Evolutionary conservation across 192 early-diverging fungal genomes (phyloP).

Genomic region (Coemansia sp.): DNA sequence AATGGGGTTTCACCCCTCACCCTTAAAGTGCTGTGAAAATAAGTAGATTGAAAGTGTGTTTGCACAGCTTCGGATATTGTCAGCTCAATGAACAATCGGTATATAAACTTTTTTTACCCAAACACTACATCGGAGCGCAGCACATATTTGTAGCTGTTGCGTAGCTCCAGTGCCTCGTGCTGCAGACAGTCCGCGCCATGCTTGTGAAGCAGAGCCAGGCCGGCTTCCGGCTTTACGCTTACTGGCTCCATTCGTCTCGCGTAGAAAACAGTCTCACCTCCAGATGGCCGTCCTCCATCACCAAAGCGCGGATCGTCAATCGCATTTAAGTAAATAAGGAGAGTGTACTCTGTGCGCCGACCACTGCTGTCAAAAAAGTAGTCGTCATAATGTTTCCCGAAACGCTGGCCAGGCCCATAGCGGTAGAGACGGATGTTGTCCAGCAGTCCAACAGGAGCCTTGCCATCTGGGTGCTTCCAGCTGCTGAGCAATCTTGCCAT

Average conservation of each 20-base stretch:
- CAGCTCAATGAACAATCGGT: not conserved
- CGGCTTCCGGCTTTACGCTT: constrained; percentile 58
- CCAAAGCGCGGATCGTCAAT: constrained; percentile 39
- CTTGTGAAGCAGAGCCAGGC: constrained; percentile 60
- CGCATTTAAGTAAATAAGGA: constrained; percentile 60
- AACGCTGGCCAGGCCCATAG: constrained; percentile 61
- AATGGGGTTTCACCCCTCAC: too few species aligned
- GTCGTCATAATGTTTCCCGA: constrained; percentile 66
- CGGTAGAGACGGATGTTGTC: constrained; percentile 64
- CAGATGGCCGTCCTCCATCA: constrained; percentile 24
- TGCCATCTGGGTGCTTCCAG: constrained; percentile 42
- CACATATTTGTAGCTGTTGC: constrained; percentile 61
- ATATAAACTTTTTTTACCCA: constrained; percentile 7
- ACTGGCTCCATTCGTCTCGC: constrained; percentile 54
- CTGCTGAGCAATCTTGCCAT: constrained; percentile 32
- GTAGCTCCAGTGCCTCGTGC: constrained; percentile 59
- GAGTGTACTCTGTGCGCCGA: constrained; percentile 59
- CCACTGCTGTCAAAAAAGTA: constrained; percentile 54
- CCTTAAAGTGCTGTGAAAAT: too few species aligned
- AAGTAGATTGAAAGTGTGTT: too few species aligned
- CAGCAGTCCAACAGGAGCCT: constrained; percentile 53
- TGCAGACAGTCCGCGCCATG: constrained; percentile 65
- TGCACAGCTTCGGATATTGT: too few species aligned
- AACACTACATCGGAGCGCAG: constrained; percentile 62
- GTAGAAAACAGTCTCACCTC: constrained; percentile 56